Percentiles rank a stretch among this genome's conserved stretches.
Evolutionary conservation across 208 protist genomes (phyloP).

Genomic region (Crithidia sp.): DNA sequence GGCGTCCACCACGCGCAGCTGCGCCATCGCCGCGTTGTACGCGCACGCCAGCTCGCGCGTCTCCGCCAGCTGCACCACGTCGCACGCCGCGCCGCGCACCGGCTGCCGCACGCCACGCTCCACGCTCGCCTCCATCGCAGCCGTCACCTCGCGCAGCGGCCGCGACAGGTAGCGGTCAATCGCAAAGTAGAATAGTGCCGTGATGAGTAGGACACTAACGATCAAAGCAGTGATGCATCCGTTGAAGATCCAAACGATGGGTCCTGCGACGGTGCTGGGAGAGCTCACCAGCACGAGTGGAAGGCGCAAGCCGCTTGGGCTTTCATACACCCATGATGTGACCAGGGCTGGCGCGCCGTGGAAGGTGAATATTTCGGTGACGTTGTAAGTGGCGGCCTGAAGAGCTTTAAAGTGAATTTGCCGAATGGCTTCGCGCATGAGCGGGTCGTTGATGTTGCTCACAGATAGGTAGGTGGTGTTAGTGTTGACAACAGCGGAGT

Average conservation of each 20-base stretch:
- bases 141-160: slow-evolving; percentile 15
- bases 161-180: slow-evolving; percentile 10
- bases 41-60: slow-evolving; percentile 11
- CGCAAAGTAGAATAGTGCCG: slow-evolving; percentile 2
- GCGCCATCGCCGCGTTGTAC: slow-evolving; percentile 26
- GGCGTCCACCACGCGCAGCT: slow-evolving; percentile 27
- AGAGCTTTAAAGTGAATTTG: slow-evolving; percentile 29
- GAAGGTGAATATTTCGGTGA: too few relatives aligned
- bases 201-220: background rate
- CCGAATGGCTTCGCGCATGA: slow-evolving; percentile 41
- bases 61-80: slow-evolving; percentile 16
- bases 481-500: background rate
- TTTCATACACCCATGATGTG: too few relatives aligned
- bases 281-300: too few relatives aligned
- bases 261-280: too few relatives aligned
- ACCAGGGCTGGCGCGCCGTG: too few relatives aligned
- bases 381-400: background rate
- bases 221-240: too few relatives aligned
- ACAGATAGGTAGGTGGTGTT: slow-evolving; percentile 14
- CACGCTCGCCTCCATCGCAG: slow-evolving; percentile 11
- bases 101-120: slow-evolving; percentile 10
- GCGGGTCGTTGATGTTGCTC: slow-evolving; percentile 33
- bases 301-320: too few relatives aligned
- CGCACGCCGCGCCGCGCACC: slow-evolving; percentile 7
- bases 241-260: background rate